phyloP scores from a whole-genome alignment of 2,329 filamentous ascomycete species.

The Fusarium avenaceum region DNA sequence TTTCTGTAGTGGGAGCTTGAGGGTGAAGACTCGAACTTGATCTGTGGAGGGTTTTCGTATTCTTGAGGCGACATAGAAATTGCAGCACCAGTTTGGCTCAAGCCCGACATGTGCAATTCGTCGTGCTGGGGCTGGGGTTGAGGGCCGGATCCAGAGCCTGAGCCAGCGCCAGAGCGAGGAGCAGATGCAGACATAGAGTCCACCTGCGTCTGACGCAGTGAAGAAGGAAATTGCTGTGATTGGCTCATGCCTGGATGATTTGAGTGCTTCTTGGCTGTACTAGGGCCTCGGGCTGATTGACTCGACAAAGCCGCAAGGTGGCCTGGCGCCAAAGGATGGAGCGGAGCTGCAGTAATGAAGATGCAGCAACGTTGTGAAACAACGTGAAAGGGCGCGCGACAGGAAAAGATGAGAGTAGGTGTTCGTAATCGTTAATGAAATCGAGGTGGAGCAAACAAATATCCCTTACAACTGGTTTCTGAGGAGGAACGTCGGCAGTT shows the following conservation, averaged over 20 bases:
- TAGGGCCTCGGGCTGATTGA: conserved; percentile 26
- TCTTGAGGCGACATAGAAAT: conserved; percentile 62
- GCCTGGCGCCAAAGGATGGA: conserved; percentile 29
- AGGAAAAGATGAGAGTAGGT: conserved; percentile 9
- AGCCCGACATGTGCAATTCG: conserved; percentile 68
- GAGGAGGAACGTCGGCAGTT: conserved; percentile 25
- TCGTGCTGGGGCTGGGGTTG: conserved; percentile 57
- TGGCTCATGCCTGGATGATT: conserved; percentile 54
- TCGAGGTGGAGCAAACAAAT: conserved; percentile 14
- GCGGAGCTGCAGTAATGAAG: conserved; percentile 6
- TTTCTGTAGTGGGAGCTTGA: conserved; percentile 58
- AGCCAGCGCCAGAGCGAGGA: conserved; percentile 24
- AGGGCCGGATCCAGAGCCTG: conserved; percentile 41
- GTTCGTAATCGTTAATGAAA: conserved; percentile 7
- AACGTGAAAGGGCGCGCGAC: conserved; percentile 20
- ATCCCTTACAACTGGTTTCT: conserved; percentile 26
- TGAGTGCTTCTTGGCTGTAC: conserved; percentile 27
- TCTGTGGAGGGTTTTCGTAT: conserved; percentile 66
- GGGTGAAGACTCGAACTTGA: conserved; percentile 63
- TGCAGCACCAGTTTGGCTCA: conserved; percentile 53
- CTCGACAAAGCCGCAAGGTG: conserved; percentile 23
- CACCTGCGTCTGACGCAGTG: conserved; percentile 48
- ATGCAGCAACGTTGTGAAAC: conserved; percentile 20
- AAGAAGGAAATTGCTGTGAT: conserved; percentile 56
- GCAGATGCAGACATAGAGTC: conserved; percentile 44